A percentile compares a stretch with the other conserved stretches of the same genome.
phyloP scores from a whole-genome alignment of 441 rosid genomes.

The Breynia disticha region DNA sequence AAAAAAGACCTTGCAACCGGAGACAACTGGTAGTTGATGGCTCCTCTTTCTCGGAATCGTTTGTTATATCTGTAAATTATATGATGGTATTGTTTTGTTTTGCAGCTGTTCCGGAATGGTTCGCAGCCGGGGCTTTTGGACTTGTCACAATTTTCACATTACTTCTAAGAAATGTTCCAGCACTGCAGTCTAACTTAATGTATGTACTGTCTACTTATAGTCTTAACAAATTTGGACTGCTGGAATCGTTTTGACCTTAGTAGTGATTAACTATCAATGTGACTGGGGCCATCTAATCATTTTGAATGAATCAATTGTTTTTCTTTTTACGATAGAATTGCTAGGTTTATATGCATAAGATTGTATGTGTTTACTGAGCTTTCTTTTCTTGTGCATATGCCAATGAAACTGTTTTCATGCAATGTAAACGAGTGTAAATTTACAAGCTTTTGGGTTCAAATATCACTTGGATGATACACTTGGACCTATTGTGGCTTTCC shows the following conservation, averaged over 20 bases:
- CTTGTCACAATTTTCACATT: slow-evolving; percentile 69
- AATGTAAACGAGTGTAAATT: too few species aligned
- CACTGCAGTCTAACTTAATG: slow-evolving; percentile 74
- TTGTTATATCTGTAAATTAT: slow-evolving; percentile 2
- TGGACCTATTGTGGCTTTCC: neutral
- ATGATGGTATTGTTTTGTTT: slow-evolving; percentile 7
- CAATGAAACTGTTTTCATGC: too few species aligned
- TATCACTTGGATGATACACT: neutral
- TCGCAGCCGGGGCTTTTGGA: slow-evolving; percentile 95
- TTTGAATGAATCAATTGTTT: too few species aligned
- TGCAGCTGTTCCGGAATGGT: slow-evolving; percentile 96
- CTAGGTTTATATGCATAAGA: too few species aligned
- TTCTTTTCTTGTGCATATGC: too few species aligned
- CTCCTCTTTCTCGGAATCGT: neutral
- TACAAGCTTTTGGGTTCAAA: neutral
- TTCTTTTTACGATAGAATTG: too few species aligned
- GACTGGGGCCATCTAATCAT: too few species aligned
- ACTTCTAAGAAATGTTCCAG: slow-evolving; percentile 88
- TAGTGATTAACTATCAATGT: too few species aligned
- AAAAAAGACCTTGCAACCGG: slow-evolving; percentile 66
- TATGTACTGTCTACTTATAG: slow-evolving; percentile 24
- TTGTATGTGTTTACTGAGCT: too few species aligned
- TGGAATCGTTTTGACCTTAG: neutral
- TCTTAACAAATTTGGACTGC: slow-evolving; percentile 1
- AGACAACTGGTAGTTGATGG: slow-evolving; percentile 48